phyloP scores from a whole-genome alignment of 2,329 filamentous ascomycete genomes.

The Cladophialophora bantiana region DNA sequence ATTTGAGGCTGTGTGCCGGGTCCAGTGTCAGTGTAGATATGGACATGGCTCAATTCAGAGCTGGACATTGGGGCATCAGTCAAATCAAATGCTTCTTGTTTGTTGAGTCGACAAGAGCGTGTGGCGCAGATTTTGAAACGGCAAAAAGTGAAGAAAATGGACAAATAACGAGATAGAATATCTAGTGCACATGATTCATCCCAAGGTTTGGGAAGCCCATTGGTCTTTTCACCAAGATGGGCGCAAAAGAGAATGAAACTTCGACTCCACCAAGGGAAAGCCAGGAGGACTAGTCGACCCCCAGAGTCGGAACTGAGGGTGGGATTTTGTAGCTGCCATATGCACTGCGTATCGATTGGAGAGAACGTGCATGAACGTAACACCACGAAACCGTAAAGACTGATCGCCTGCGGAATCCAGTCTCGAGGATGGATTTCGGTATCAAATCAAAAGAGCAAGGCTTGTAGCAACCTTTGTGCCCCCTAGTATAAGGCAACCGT shows the following conservation, averaged over 20 bases:
- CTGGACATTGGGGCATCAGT: background rate
- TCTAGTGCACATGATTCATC: background rate
- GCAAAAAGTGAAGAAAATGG: background rate
- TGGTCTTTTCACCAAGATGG: background rate
- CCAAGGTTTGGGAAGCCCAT: background rate
- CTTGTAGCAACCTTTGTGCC: background rate
- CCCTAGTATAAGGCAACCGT: background rate
- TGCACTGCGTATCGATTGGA: background rate
- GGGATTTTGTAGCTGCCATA: background rate
- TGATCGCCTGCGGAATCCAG: background rate
- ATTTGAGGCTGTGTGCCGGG: background rate
- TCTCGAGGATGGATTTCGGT: background rate
- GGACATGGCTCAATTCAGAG: background rate
- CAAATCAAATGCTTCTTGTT: background rate
- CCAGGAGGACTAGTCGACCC: background rate
- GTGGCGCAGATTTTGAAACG: slow-evolving; percentile 10
- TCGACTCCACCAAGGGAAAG: background rate
- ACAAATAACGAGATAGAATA: background rate
- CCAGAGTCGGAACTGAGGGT: background rate
- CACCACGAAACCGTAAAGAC: background rate
- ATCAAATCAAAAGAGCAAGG: background rate
- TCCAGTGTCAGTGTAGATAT: background rate
- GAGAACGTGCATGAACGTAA: background rate
- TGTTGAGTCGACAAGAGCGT: background rate
- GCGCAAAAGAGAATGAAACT: background rate